Evolutionary conservation across 805 yeast species (phyloP), one percentile per base, ranked within the genome.

Genomic region (Sungouiella thailandica): DNA sequence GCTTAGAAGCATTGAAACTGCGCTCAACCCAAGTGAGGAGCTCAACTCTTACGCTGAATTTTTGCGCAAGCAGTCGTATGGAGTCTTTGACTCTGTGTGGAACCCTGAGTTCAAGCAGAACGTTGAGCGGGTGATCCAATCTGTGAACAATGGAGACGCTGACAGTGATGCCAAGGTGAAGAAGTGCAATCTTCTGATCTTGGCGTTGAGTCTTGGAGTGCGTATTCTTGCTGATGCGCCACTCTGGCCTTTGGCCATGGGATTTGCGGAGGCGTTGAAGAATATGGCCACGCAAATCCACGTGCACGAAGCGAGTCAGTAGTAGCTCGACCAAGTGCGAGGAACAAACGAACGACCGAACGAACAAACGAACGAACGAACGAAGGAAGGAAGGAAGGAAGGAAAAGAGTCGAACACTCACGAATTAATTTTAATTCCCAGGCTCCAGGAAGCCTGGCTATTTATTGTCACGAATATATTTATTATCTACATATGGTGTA

Each of bases 191-290:
- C 51, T 62, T 76, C 33, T 74, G 80, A 13, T 65, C 72, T 32
- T 72, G 78, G 50, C 80, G 14, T 57, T 83, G 25, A 78, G 80
- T 36, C 57, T 83, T 24, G 94, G 93, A 25, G 83, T 83, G 9
- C 64, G 87, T 46, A 80, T 83, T 19, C 63, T 83, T 32, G 87
- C 88, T 4, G 93, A 83, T 62, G 89, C 89, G 0, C 93, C 93
- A 11, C 81, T 83, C 17, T 83, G 94, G 94, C 93, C 93, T 0
- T 71, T 83, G 32, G 84, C 88, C 1, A 61, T 83, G 54, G 74
- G 80, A 13, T 81, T 83, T 62, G 90, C 90, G 0, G 90, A 83
- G 52, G 88, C 87, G 2, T 64, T 83, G 47, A 83, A 80, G 51
- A 72, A 78, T 20, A 70, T 88, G 49, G 53, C 52, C 22, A 44